Evolutionary conservation across 306 rosid genomes (phyloP), one percentile per base, ranked within the genome.

Genomic region (Castanospermum australe): DNA sequence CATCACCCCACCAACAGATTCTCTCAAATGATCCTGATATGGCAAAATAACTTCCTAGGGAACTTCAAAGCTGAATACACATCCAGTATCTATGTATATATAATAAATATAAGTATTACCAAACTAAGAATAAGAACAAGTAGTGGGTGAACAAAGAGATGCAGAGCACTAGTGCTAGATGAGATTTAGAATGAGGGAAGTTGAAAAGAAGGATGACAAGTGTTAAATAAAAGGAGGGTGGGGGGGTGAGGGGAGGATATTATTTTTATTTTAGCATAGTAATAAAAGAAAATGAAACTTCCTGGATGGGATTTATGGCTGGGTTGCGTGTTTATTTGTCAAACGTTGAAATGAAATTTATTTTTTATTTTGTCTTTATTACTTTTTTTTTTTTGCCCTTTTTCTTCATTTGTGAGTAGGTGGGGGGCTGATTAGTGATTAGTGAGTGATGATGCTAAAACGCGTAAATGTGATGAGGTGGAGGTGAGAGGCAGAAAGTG

Each of bases 391-490:
- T 1, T 17, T 48, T 72, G 25, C 6, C 38, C 38, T 52, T 5
- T 54, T 5, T 22, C 9, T 0, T 8, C 1, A 24, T 24, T 24
- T 57, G n/a, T 17, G 21, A 70, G 70, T 82, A 55, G 86, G 79
- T 77, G 71, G 82, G 71, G 32, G 32, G 50, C 22, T 18, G 47
- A 62, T 75, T 24, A 47, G 77, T 75, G 57, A 81, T 38, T 9
- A 33, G 32, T 62, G 59, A 38, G 14, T 68, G 85, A 69, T 52
- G 82, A 76, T 75, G 67, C 41, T 2, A 70, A 82, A 76, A 36
- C 82, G 86, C 82, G 86, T 82, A 32, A 36, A 77, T 5, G 82
- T 77, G 79, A 71, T 60, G 52, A 77, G 76, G 82, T 62, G 82
- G 77, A 21, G 0, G 52, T 2, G 33, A 50, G 81, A 50, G 59